Evolutionary conservation across 2,329 filamentous ascomycete genomes (phyloP), one percentile per base, ranked within the genome.

Genomic region (Pseudogymnoascus sp.): DNA sequence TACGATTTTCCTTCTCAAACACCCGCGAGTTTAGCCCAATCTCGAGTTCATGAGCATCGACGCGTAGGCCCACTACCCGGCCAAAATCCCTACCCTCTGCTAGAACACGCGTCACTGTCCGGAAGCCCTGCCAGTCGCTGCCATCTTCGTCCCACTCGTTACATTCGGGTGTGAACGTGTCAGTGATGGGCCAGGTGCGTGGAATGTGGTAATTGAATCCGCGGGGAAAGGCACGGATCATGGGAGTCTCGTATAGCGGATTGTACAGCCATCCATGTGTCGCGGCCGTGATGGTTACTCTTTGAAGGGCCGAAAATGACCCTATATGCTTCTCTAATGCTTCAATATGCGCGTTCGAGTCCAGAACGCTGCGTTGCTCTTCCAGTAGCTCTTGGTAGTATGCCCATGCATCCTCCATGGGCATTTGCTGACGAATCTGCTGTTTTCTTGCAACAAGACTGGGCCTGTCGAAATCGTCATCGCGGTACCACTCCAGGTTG

Each of bases 211-310:
- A 76, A 22, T 72, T 72, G 36, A 78, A 75, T 3, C 73, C 73
- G 2, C 62, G 57, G 0, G 75, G 75, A 11, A 78, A 71, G 2
- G 71, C 69, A 4, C 75, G 74, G 33, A 76, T 75, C 66, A 75
- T 75, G 1, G 76, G 76, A 0, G 76, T 78, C 18, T 74, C 63
- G 58, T 78, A 78, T 0, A 71, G 61, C 0, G 76, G 76, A 0
- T 61, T 57, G n/a, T 72, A 71, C 0, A 72, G 61, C 43, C 67
- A 65, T 0, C 74, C 74, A 63, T 78, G 76, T 0, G 74, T 67
- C 1, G 74, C 73, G 5, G 72, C 72, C 3, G 76, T 77, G 11
- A 79, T 61, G 0, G 68, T 75, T 6, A 80, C 64, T 43, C 69
- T 71, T 36, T 61, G 68, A 2, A 79, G 65, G 2, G 66, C 67